Evolutionary conservation across 805 yeast genomes (phyloP).

Genomic region (Ogataea nitratoaversa): DNA sequence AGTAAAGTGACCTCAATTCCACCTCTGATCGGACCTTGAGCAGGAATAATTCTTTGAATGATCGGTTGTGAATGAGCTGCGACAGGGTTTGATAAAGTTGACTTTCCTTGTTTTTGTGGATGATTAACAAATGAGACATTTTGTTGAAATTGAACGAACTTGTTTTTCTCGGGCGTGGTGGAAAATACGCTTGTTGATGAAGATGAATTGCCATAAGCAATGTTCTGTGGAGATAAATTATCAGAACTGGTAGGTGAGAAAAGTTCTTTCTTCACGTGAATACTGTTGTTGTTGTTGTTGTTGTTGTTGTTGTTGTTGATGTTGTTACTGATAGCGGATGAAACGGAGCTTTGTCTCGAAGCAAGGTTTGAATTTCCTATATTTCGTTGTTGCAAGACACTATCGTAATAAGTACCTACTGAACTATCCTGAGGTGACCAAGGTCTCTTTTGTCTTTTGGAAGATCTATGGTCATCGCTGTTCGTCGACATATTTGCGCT

Average conservation of each 20-base stretch:
- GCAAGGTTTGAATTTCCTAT: slow-evolving; percentile 4
- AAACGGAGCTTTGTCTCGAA: slow-evolving; percentile 18
- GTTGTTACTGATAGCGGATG: slow-evolving; percentile 13
- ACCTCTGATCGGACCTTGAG: slow-evolving; percentile 93
- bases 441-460: slow-evolving; percentile 31
- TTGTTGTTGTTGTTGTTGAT: background rate
- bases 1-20: slow-evolving; percentile 92
- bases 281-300: background rate
- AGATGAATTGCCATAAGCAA: slow-evolving; percentile 21
- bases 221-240: slow-evolving; percentile 29
- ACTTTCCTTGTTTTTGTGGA: slow-evolving; percentile 2
- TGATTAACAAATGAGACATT: background rate
- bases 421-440: slow-evolving; percentile 27
- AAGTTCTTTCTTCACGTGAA: slow-evolving; percentile 18
- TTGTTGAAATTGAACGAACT: slow-evolving; percentile 7
- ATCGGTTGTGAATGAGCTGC: slow-evolving; percentile 37
- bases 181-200: slow-evolving; percentile 29
- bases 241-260: slow-evolving; percentile 31
- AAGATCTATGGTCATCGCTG: slow-evolving; percentile 14
- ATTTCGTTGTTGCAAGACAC: slow-evolving; percentile 23
- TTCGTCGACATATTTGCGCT: slow-evolving; percentile 1
- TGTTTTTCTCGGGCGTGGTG: slow-evolving; percentile 29
- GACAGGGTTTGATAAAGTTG: background rate
- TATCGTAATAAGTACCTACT: slow-evolving; percentile 22
- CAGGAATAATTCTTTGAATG: slow-evolving; percentile 86